These are phyloP conservation scores for Evernia prunastri DNA, from an alignment of 495 filamentous ascomycete genomes.

Conservation along the genomic window DNA sequence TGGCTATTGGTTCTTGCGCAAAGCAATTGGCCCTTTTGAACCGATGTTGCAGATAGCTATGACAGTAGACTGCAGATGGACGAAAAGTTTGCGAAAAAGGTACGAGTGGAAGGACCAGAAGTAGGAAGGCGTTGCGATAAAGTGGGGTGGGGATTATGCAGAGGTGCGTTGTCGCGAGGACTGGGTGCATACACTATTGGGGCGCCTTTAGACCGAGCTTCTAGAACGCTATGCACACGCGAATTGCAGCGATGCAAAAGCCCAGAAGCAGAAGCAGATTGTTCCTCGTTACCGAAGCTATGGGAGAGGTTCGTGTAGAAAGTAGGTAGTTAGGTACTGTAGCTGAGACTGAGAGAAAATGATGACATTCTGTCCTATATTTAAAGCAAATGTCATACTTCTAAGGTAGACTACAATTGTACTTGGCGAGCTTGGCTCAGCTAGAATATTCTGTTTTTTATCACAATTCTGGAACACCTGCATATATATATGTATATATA, in stretches of 20 bases:
- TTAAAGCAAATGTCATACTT: too few relatives aligned
- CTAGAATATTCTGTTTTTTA: too few relatives aligned
- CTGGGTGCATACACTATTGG: slow-evolving; percentile 16
- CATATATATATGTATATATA: too few relatives aligned
- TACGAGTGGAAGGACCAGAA: background rate
- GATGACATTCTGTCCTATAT: too few relatives aligned
- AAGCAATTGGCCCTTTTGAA: slow-evolving; percentile 2
- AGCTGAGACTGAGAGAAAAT: too few relatives aligned
- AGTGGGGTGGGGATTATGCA: slow-evolving; percentile 15
- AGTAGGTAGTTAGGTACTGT: too few relatives aligned
- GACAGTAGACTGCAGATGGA: slow-evolving; percentile 13
- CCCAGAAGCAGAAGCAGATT: background rate
- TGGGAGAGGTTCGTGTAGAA: background rate
- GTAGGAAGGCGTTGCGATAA: slow-evolving; percentile 12
- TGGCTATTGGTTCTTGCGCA: background rate
- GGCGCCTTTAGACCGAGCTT: background rate
- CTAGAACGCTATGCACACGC: background rate
- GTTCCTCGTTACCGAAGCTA: background rate
- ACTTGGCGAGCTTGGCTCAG: too few relatives aligned
- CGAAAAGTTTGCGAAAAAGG: slow-evolving; percentile 7
- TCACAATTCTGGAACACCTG: too few relatives aligned
- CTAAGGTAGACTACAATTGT: too few relatives aligned
- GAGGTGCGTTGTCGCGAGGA: slow-evolving; percentile 17
- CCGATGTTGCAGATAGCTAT: slow-evolving; percentile 14
- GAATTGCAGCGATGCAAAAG: background rate